These are phyloP conservation scores for Cubamyces sp. DNA, from an alignment of 768 basidiomycete species.

Conservation along the genomic window DNA sequence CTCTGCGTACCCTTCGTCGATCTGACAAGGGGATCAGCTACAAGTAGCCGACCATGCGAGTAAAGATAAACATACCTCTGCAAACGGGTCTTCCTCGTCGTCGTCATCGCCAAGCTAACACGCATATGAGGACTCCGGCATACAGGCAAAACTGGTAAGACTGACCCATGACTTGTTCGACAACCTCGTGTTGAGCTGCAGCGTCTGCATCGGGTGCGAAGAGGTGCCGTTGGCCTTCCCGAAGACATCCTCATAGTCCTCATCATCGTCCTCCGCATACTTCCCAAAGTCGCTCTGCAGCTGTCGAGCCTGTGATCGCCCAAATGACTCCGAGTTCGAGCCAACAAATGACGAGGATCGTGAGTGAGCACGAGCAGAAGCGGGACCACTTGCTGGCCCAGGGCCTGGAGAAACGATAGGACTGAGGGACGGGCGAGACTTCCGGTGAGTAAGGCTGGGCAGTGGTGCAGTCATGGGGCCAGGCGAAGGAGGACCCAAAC, in stretches of 20 bases:
- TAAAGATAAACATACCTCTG: slow-evolving; percentile 58
- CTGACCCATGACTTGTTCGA: slow-evolving; percentile 91
- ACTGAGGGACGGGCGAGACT: slow-evolving; percentile 57
- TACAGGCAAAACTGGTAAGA: not conserved
- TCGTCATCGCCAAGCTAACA: slow-evolving; percentile 77
- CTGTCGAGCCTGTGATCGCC: slow-evolving; percentile 64
- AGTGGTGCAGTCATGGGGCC: slow-evolving; percentile 73
- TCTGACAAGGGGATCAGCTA: slow-evolving; percentile 45
- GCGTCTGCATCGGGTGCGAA: slow-evolving; percentile 67
- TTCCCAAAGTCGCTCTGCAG: slow-evolving; percentile 73
- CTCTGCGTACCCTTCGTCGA: slow-evolving; percentile 91
- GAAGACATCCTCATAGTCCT: slow-evolving; percentile 97
- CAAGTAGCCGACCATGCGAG: not conserved
- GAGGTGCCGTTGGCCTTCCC: slow-evolving; percentile 72
- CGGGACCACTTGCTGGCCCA: slow-evolving; percentile 26
- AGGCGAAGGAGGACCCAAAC: slow-evolving; percentile 52
- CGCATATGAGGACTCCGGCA: not conserved
- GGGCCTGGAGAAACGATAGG: slow-evolving; percentile 40
- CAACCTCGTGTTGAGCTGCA: slow-evolving; percentile 84
- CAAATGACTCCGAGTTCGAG: slow-evolving; percentile 57
- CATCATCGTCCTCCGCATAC: slow-evolving; percentile 86
- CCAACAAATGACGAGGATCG: slow-evolving; percentile 53
- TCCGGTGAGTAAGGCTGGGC: slow-evolving; percentile 54
- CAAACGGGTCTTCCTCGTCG: slow-evolving; percentile 96
- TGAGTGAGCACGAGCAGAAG: slow-evolving; percentile 46